phyloP scores from a whole-genome alignment of 768 basidiomycete species.

The Suillus plorans region DNA sequence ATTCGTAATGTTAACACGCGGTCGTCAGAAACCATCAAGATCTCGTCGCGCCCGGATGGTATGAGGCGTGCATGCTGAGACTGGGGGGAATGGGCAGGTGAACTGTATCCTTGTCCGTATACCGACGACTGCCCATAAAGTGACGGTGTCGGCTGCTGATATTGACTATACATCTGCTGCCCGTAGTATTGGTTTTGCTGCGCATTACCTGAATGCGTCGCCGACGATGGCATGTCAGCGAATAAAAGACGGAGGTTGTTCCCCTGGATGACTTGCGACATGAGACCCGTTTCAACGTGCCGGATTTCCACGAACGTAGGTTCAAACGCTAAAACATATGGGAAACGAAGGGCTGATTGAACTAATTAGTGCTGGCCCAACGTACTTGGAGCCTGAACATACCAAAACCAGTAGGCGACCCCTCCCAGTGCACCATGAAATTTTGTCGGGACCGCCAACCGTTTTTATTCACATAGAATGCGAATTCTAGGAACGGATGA shows the following conservation, averaged over 20 bases:
- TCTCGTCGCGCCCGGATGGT: conserved; percentile 73
- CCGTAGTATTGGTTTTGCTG: conserved; percentile 37
- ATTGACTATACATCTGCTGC: conserved; percentile 31
- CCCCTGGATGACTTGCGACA: conserved; percentile 95
- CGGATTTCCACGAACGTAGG: conserved; percentile 95
- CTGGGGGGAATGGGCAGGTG: conserved; percentile 29
- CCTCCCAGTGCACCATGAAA: conserved; percentile 98
- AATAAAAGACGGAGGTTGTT: conserved; percentile 88
- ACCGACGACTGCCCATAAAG: conserved; percentile 13
- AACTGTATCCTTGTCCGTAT: conserved; percentile 32
- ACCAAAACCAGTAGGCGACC: conserved; percentile 93
- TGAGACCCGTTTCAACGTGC: conserved; percentile 87
- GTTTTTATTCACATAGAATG: conserved; percentile 97
- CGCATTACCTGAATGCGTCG: conserved; percentile 54
- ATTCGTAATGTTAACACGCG: conserved; percentile 72
- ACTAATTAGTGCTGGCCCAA: conserved; percentile 5
- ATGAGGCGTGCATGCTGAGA: conserved; percentile 45
- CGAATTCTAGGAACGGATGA: conserved; percentile 73
- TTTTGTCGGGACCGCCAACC: conserved; percentile 87
- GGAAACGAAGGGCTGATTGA: conserved; percentile 83
- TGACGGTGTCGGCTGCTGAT: conserved; percentile 27
- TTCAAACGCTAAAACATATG: conserved; percentile 96
- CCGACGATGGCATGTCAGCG: conserved; percentile 88
- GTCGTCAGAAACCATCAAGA: conserved; percentile 89
- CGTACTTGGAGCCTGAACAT: conserved; percentile 29